phyloP scores from a whole-genome alignment of 257 asterid genomes.

The Solanum paucissectum region DNA sequence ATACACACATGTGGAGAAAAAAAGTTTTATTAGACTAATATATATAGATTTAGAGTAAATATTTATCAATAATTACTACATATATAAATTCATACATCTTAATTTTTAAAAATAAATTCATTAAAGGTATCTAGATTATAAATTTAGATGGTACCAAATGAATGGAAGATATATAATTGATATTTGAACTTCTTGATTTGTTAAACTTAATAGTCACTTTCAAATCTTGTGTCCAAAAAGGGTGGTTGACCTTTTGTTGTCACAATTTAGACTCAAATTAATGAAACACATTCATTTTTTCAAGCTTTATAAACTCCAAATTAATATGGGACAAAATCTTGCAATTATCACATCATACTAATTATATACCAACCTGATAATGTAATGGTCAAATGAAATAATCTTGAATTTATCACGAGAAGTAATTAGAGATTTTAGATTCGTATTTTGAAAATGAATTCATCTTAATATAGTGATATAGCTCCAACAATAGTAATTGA shows the following conservation, averaged over 20 bases:
- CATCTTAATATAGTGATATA: not conserved
- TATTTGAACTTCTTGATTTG: not conserved
- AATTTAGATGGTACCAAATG: not conserved
- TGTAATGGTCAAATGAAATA: not conserved
- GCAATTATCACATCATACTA: not conserved
- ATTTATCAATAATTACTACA: not conserved
- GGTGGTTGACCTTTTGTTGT: constrained; percentile 22
- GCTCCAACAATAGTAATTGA: not conserved
- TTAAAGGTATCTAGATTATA: not conserved
- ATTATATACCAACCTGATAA: not conserved
- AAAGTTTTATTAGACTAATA: not conserved
- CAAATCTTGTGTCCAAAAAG: constrained; percentile 10
- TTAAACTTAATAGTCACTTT: constrained; percentile 15
- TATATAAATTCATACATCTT: not conserved
- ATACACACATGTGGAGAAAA: no score
- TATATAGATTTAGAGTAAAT: not conserved
- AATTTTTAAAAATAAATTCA: not conserved
- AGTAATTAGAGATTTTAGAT: not conserved
- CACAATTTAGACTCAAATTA: constrained; percentile 10
- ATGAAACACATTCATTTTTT: not conserved
- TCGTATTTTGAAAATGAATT: not conserved
- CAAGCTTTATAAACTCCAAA: not conserved
- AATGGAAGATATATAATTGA: not conserved
- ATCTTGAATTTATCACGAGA: not conserved
- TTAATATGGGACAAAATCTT: not conserved